These are phyloP conservation scores for Penicillium sp. DNA, from an alignment of 2,329 filamentous ascomycete species.

Conservation along the genomic window DNA sequence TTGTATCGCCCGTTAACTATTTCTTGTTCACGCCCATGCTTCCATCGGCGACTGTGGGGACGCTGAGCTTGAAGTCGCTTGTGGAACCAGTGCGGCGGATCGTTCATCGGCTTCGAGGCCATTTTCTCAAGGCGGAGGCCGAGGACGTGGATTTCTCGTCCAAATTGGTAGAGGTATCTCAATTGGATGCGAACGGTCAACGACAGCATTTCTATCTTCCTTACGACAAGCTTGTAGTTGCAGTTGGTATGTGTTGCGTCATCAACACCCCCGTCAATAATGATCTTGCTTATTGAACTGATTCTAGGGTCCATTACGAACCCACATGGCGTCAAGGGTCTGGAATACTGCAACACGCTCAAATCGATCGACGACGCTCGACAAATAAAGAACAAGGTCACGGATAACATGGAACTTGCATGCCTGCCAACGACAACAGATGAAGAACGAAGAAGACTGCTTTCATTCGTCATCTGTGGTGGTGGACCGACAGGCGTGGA, in stretches of 20 bases:
- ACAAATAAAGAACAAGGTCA: constrained; percentile 79
- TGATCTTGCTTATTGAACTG: constrained; percentile 7
- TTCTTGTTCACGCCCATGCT: constrained; percentile 99
- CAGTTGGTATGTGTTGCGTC: constrained; percentile 57
- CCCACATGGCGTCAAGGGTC: constrained; percentile 88
- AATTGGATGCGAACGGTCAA: constrained; percentile 66
- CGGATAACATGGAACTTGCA: constrained; percentile 84
- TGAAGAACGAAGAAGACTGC: constrained; percentile 76
- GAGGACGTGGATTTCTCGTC: constrained; percentile 88
- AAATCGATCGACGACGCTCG: constrained; percentile 94
- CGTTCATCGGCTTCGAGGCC: constrained; percentile 70
- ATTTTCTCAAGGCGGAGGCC: constrained; percentile 83
- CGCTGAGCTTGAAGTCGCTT: constrained; percentile 81
- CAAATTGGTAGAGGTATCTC: constrained; percentile 83
- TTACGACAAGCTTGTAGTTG: constrained; percentile 93
- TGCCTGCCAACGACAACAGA: constrained; percentile 91
- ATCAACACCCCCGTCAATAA: neutral
- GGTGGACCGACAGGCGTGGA: constrained; percentile 96
- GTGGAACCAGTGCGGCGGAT: constrained; percentile 91
- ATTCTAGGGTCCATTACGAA: constrained; percentile 74
- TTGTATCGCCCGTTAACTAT: constrained; percentile 92
- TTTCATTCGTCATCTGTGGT: constrained; percentile 95
- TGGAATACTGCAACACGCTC: constrained; percentile 90
- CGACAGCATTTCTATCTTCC: constrained; percentile 84
- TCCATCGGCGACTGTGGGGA: constrained; percentile 93